phyloP scores from a whole-genome alignment of 129 eudicot genomes.

The Tagetes erecta region DNA sequence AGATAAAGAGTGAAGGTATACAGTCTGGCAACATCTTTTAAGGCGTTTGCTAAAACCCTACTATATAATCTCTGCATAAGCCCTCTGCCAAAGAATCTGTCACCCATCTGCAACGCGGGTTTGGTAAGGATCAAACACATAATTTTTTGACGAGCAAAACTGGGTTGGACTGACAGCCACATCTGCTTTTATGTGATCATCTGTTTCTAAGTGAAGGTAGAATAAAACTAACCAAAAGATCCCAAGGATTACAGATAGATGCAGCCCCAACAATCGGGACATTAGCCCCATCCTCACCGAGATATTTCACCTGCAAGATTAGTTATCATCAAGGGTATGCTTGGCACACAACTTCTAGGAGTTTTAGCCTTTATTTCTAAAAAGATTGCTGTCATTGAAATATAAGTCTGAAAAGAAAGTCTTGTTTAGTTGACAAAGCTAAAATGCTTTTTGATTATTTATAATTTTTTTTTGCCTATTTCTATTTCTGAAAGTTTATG shows the following conservation, averaged over 20 bases:
- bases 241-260: conserved; percentile 90
- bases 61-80: conserved; percentile 66
- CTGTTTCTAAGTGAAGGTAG: conserved; percentile 4
- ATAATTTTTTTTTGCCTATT: background rate
- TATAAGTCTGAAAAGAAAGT: background rate
- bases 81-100: conserved; percentile 71
- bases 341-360: conserved; percentile 4
- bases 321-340: conserved; percentile 10
- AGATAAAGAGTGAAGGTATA: conserved; percentile 44
- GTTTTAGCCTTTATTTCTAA: background rate
- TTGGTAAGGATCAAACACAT: background rate
- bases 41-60: conserved; percentile 61
- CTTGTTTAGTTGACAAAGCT: conserved; percentile 1
- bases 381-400: background rate
- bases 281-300: conserved; percentile 79
- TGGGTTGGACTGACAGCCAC: background rate
- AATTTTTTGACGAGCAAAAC: background rate
- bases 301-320: conserved; percentile 72
- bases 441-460: background rate
- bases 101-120: conserved; percentile 55
- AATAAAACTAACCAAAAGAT: conserved; percentile 66
- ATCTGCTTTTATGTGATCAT: background rate
- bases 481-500: background rate
- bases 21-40: conserved; percentile 66
- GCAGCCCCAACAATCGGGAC: conserved; percentile 74